These are phyloP conservation scores for Brassica nigra DNA, from an alignment of 345 rosid genomes.

Conservation along the genomic window DNA sequence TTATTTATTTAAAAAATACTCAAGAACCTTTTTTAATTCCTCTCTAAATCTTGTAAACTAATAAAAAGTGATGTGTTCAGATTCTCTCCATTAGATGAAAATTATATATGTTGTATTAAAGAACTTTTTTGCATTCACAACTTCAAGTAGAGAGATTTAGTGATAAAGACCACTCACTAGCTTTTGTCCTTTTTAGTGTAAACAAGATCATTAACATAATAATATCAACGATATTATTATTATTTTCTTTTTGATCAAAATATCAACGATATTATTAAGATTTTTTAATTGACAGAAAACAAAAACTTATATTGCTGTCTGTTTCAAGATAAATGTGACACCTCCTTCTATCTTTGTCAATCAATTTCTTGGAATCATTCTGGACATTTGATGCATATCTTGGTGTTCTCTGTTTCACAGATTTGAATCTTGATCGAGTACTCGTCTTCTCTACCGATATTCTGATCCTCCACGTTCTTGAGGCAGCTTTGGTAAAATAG, in stretches of 20 bases:
- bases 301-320: constrained; percentile 11
- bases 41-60: neutral
- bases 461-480: constrained; percentile 31
- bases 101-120: constrained; percentile 10
- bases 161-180: constrained; percentile 22
- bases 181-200: constrained; percentile 19
- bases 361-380: constrained; percentile 30
- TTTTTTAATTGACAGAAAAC: neutral
- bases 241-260: too few species aligned
- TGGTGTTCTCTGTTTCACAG: constrained; percentile 33
- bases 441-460: constrained; percentile 35
- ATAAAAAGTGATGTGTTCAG: neutral
- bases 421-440: constrained; percentile 42
- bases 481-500: constrained; percentile 60
- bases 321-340: constrained; percentile 7
- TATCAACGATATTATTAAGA: neutral
- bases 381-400: constrained; percentile 28
- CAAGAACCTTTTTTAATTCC: neutral
- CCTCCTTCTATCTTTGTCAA: neutral
- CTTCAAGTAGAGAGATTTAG: constrained; percentile 19
- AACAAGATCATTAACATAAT: neutral
- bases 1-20: neutral
- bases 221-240: neutral
- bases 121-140: neutral
- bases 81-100: constrained; percentile 2